These are phyloP conservation scores for Cymbopogon citratus DNA, from an alignment of 176 grass and related monocot species.

Conservation along the genomic window DNA sequence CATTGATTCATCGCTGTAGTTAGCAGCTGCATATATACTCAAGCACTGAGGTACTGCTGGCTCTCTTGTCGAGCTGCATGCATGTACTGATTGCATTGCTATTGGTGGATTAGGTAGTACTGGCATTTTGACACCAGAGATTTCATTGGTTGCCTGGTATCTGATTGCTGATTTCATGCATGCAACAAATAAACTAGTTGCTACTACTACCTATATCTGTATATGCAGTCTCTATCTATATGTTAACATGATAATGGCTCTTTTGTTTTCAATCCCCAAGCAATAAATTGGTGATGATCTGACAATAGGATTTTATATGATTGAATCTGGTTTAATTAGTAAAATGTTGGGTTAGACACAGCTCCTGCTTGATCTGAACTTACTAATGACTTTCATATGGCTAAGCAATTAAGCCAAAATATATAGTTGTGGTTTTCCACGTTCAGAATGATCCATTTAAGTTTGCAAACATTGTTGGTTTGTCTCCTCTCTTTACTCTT, in stretches of 20 bases:
- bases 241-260: neutral
- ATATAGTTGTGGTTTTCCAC: neutral
- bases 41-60: too few species aligned
- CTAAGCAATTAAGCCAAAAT: neutral
- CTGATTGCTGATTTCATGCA: slow-evolving; percentile 31
- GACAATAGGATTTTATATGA: neutral
- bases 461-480: neutral
- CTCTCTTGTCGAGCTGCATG: neutral
- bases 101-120: neutral
- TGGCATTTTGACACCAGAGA: neutral
- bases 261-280: neutral
- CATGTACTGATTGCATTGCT: neutral
- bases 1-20: slow-evolving; percentile 14
- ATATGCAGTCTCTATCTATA: neutral
- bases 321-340: neutral
- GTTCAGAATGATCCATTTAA: neutral
- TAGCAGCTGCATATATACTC: slow-evolving; percentile 12
- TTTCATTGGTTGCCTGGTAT: slow-evolving; percentile 16
- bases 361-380: neutral
- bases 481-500: neutral
- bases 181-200: neutral
- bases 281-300: neutral
- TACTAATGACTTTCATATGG: neutral
- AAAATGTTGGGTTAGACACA: neutral
- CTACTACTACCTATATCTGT: neutral